Base-by-base conservation (phyloP, 2,329 filamentous ascomycete species). In the Dendryphion nanum region DNA sequence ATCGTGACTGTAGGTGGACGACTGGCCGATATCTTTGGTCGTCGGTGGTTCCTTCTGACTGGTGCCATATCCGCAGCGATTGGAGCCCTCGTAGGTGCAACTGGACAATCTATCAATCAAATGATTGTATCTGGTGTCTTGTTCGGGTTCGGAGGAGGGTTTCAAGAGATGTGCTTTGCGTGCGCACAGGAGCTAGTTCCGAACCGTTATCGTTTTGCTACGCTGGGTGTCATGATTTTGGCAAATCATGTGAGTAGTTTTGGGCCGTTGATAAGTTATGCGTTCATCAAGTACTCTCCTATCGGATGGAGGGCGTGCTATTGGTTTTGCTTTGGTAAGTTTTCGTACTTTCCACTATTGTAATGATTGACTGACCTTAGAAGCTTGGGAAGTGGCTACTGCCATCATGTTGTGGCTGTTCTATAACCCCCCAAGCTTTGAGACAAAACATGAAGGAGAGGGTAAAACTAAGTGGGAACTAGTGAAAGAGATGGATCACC, bases 401-500 rank as follows among this genome's bases (percentile, higher is more conserved):
- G 43, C 51, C 14, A 33, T 61, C 14, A 47, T 66, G 33, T 48
- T 69, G 21, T 59, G 57, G 42, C 50, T 63, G 40, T 55, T 49
- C 37, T 61, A 61, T 41, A 37, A 49, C 15, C 57, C 56, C n/a
- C 56, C 57, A 17, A 53, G 37, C 15, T 61, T 57, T 39, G 40
- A 53, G 24, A 58, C 54, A 5, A 62, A 62, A 42, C 59, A 63
- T 49, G 38, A 47, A 13, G 41, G 41, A 15, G 57, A 61, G 33
- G 40, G 43, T 13, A 57, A 59, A 41, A 49, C 45, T 1, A 50
- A 52, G 30, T 47, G 41, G 48, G 34, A 59, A 38, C 41, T 61
- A 19, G 34, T 77, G 14, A 55, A 53, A 14, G 66, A 72, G 12
- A 64, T 79, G 37, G 76, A 79, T 50, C 77, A 70, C 42, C 53